Percentiles rank a stretch among this genome's conserved stretches.
Evolutionary conservation across 495 filamentous ascomycete species (phyloP).

Genomic region (Podospora pseudopauciseta): DNA sequence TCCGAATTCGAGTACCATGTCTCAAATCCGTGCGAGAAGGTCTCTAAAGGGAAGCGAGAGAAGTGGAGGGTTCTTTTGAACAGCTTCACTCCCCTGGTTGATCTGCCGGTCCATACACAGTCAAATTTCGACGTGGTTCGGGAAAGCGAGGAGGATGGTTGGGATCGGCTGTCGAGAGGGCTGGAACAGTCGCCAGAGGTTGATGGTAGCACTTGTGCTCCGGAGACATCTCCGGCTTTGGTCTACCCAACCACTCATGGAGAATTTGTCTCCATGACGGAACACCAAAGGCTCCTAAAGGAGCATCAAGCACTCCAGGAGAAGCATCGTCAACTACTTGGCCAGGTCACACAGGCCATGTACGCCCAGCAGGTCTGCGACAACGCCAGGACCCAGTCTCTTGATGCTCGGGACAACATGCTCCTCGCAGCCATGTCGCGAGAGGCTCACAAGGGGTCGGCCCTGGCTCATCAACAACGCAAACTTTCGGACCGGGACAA

Average conservation of each 20-base stretch:
- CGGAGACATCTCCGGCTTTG: slow-evolving; percentile 13
- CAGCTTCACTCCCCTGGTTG: slow-evolving; percentile 29
- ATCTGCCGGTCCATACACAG: neutral
- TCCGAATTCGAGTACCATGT: slow-evolving; percentile 25
- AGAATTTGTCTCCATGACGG: slow-evolving; percentile 12
- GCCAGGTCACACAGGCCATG: slow-evolving; percentile 19
- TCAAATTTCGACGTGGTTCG: slow-evolving; percentile 1
- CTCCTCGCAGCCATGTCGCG: slow-evolving; percentile 2
- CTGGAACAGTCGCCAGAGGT: neutral
- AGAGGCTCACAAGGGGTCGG: neutral
- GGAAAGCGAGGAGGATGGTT: slow-evolving; percentile 13
- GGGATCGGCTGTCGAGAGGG: slow-evolving; percentile 7
- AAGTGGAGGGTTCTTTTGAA: slow-evolving; percentile 34
- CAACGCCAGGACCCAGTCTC: slow-evolving; percentile 1
- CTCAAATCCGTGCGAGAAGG: slow-evolving; percentile 24
- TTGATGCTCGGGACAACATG: neutral
- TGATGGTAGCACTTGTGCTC: slow-evolving; percentile 4
- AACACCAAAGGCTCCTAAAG: slow-evolving; percentile 22
- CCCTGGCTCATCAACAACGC: neutral
- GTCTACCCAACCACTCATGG: neutral
- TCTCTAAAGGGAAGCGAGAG: slow-evolving; percentile 36
- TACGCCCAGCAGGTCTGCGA: slow-evolving; percentile 11
- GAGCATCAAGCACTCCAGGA: slow-evolving; percentile 23
- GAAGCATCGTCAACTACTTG: slow-evolving; percentile 21
- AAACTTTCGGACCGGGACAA: slow-evolving; percentile 21